phyloP scores from a whole-genome alignment of 441 rosid species.

The Euphorbia schlechtendalii region DNA sequence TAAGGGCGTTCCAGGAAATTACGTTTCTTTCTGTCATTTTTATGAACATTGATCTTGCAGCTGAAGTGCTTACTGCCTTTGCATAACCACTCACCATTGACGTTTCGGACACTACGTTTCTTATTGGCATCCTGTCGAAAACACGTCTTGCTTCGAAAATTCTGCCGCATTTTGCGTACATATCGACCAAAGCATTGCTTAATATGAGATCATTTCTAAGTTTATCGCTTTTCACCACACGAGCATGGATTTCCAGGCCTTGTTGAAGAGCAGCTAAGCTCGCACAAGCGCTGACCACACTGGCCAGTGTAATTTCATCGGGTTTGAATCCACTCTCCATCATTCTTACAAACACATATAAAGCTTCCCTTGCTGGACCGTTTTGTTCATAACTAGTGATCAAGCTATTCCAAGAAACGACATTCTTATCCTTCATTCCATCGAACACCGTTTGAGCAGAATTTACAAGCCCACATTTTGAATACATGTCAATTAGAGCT shows the following conservation, averaged over 20 bases:
- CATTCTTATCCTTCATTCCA: constrained; percentile 3
- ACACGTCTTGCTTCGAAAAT: constrained; percentile 48
- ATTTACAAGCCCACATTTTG: constrained; percentile 45
- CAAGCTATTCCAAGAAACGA: constrained; percentile 19
- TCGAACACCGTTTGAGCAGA: constrained; percentile 1
- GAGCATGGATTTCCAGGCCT: constrained; percentile 56
- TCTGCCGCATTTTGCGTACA: constrained; percentile 64
- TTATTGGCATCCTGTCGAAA: constrained; percentile 51
- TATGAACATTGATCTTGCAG: constrained; percentile 50
- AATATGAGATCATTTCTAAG: constrained; percentile 52
- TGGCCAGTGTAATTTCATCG: constrained; percentile 65
- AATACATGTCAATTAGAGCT: constrained; percentile 71
- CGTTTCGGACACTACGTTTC: constrained; percentile 58
- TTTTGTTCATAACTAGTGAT: constrained; percentile 74
- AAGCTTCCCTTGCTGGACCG: constrained; percentile 56
- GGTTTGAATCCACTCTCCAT: constrained; percentile 37
- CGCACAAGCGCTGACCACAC: constrained; percentile 75
- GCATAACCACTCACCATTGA: constrained; percentile 74
- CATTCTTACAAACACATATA: constrained; percentile 50
- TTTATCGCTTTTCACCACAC: constrained; percentile 39
- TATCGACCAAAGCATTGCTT: constrained; percentile 72
- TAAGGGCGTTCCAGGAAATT: background rate
- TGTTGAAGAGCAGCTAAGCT: constrained; percentile 42
- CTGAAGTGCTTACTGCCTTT: constrained; percentile 51
- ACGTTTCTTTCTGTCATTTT: background rate